Evolutionary conservation across 176 grass and related monocot genomes (phyloP).

Genomic region (Oryza punctata): DNA sequence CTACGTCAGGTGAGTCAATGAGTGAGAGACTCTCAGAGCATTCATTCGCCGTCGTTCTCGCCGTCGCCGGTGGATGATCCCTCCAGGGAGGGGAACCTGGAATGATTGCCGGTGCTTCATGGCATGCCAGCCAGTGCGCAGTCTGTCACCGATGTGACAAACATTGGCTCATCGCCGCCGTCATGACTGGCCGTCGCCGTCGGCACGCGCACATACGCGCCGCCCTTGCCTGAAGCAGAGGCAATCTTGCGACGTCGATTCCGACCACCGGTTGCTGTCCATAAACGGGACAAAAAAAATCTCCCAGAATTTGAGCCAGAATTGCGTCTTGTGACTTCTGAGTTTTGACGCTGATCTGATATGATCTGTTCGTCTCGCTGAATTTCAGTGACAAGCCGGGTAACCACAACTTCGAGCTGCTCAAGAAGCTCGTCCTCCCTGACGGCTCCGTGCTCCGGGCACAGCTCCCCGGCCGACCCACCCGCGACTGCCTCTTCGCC

Average conservation of each 20-base stretch:
- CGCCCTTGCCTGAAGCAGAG: slow-evolving; percentile 3
- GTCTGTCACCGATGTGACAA: neutral
- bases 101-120: slow-evolving; percentile 23
- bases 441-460: slow-evolving; percentile 55
- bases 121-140: neutral
- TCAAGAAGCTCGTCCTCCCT: slow-evolving; percentile 52
- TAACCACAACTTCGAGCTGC: slow-evolving; percentile 54
- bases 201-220: neutral
- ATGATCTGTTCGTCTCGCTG: neutral
- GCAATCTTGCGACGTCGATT: slow-evolving; percentile 8
- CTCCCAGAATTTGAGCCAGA: neutral
- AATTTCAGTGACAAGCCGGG: slow-evolving; percentile 58
- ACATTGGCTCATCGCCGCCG: neutral
- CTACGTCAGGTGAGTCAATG: slow-evolving; percentile 68
- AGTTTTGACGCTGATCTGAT: neutral
- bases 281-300: too few relatives aligned
- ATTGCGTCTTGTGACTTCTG: neutral
- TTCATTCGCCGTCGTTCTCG: neutral
- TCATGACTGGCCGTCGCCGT: slow-evolving; percentile 28
- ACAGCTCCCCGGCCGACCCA: slow-evolving; percentile 51
- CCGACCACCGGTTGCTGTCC: neutral
- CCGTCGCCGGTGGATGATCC: neutral
- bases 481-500: slow-evolving; percentile 55
- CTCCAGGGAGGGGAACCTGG: neutral
- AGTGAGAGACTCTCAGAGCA: too few relatives aligned